Base-by-base conservation (phyloP, 2,329 filamentous ascomycete genomes). In the Verticillium klebahnii region DNA sequence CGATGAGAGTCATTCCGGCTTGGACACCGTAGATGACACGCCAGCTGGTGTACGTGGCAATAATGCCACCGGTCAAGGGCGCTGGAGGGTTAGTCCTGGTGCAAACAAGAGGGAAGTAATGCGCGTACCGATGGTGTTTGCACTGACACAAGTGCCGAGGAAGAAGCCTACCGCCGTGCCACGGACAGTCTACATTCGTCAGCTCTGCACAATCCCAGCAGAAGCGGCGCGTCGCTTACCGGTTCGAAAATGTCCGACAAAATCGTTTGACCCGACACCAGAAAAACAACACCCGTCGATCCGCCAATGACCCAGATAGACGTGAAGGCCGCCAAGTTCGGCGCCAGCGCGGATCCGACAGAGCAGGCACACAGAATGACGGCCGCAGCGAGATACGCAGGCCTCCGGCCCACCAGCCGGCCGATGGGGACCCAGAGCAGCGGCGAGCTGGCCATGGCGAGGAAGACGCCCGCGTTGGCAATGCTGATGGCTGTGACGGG, bases 1-100 rank as follows among this genome's bases (percentile, higher is more conserved):
- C 87, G 6, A 92, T 79, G 0, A 83, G 89, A 9, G 58, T 31
- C 58, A 59, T 59, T 19, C 25, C 58, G 0, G 87, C 86, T 70
- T 93, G 90, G 0, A 93, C 78, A 87, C 89, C 93, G 76, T 92
- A 93, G 60, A 93, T 91, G 52, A 85, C 84, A 19, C 89, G 82
- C 91, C 91, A 94, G 2, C 81, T 84, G 7, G 82, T 80, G 73
- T 86, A 92, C 0, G 89, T 93, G 17, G 93, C 89, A 58, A 94
- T 91, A 55, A 92, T 86, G 29, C 90, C 91, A 60, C 90, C 86
- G 11, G 40, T 64, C 17, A 65, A 14, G 0, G 64, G 64, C 5
- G 64, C 64, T 65, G 1, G 1, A 4, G 5, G 19, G 17, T 57
- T 29, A 36, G 19, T 17, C 11, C 2, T 50, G 12, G 17, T 23